Evolutionary conservation across 805 yeast species (phyloP), one percentile per base, ranked within the genome.

Genomic region (Yarrowia keelungensis): DNA sequence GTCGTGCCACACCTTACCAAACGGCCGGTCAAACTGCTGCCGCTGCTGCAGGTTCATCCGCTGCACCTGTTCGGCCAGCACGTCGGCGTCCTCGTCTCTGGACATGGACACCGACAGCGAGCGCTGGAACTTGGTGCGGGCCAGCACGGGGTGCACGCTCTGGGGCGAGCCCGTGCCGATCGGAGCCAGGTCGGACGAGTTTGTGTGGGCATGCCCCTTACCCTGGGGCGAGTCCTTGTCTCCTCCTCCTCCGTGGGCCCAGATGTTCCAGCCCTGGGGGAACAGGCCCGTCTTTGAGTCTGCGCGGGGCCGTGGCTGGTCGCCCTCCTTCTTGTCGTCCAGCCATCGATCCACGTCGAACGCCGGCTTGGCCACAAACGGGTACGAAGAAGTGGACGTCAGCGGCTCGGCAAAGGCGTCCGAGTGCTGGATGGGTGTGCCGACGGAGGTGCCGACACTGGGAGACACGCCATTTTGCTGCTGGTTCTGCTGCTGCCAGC

Each of bases 231-330:
- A 26, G 51, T 59, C 65, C 26, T 59, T 59, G 42, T 59, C 65
- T 15, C 32, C 32, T 26, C 32, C 32, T 26, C 32, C 32, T 5
- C 62, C 62, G 19, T 59, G 65, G n/a, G 65, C 65, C 65, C 65
- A 59, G 16, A 59, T 59, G 65, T 59, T 59, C 65, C 65, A 59
- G n/a, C 65, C 65, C 65, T 59, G 65, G 42, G 65, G 65, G 35
- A 59, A 59, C 14, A 59, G 51, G 8, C 65, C 65, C 3, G 65
- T 43, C 8, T 59, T 59, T 19, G 65, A 59, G 65, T 59, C 65
- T 11, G 65, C 65, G 2, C 65, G 50, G 26, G 65, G 50, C 3
- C 64, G 64, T 3, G 19, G n/a, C 41, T 38, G 36, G 45, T 43
- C 39, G 41, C 39, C 41, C 32, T 58, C 50, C 11, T n/a, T 16